Evolutionary conservation across 169 alveolate species (phyloP).

Genomic region (Eimeria brunetti): DNA sequence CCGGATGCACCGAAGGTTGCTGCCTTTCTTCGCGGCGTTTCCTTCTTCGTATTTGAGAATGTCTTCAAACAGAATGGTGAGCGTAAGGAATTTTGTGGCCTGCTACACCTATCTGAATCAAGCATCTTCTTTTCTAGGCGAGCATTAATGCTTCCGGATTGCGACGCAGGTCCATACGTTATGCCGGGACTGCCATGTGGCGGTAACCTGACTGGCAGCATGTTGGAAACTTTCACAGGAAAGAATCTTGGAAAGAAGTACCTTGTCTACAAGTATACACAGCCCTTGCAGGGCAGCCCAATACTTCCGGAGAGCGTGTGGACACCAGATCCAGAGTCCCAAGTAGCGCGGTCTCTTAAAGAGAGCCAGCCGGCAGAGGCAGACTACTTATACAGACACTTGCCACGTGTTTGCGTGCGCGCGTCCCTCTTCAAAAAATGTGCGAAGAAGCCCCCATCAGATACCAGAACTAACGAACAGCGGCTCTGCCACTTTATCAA

Average conservation of each 20-base stretch:
- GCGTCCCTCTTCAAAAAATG: not conserved
- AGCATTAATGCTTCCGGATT: not conserved
- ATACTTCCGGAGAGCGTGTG: slow-evolving; percentile 49
- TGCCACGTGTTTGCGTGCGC: slow-evolving; percentile 64
- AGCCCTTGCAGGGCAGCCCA: not conserved
- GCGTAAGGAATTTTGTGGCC: not conserved
- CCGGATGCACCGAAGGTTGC: slow-evolving; percentile 38
- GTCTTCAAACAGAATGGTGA: slow-evolving; percentile 56
- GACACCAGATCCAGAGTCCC: slow-evolving; percentile 9
- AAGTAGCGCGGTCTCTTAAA: slow-evolving; percentile 14
- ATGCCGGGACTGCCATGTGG: slow-evolving; percentile 73
- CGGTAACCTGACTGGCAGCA: slow-evolving; percentile 59
- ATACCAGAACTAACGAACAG: slow-evolving; percentile 4
- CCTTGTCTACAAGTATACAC: slow-evolving; percentile 30
- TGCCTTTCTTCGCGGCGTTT: slow-evolving; percentile 24
- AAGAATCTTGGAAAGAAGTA: slow-evolving; percentile 21
- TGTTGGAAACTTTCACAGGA: slow-evolving; percentile 53
- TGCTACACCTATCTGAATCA: not conserved
- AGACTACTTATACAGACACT: not conserved
- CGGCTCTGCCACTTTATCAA: slow-evolving; percentile 61
- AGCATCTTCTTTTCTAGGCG: not conserved
- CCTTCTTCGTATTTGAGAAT: slow-evolving; percentile 37
- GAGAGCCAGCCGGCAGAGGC: not conserved
- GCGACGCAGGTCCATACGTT: slow-evolving; percentile 41
- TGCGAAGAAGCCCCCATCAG: slow-evolving; percentile 21